These are phyloP conservation scores for Drosera spatulata DNA, from an alignment of 179 eudicot genomes.

Conservation along the genomic window DNA sequence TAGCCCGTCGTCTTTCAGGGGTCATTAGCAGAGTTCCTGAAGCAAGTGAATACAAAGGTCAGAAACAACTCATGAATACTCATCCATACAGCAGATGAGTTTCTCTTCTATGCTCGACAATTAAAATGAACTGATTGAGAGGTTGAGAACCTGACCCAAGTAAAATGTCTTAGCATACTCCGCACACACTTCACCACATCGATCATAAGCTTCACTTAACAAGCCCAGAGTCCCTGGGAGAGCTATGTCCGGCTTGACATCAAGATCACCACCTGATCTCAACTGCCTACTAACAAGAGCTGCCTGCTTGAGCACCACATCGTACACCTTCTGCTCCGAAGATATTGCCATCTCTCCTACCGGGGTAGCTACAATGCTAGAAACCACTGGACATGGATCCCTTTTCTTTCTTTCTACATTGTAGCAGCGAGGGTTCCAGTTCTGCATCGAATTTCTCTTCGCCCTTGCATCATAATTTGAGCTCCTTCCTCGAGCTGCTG, in stretches of 20 bases:
- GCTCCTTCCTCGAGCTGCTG: constrained; percentile 11
- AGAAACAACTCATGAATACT: neutral
- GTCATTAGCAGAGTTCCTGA: constrained; percentile 87
- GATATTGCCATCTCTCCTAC: constrained; percentile 53
- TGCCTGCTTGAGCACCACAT: constrained; percentile 89
- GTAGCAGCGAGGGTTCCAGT: constrained; percentile 23
- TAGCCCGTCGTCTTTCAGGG: constrained; percentile 65
- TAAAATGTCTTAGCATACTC: constrained; percentile 98
- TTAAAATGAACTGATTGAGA: neutral
- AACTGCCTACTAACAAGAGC: constrained; percentile 59
- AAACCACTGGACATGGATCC: constrained; percentile 26
- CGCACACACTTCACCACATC: constrained; percentile 94
- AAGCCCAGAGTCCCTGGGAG: constrained; percentile 72
- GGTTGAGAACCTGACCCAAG: constrained; percentile 47
- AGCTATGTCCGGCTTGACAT: constrained; percentile 78
- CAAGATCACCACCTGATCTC: constrained; percentile 38
- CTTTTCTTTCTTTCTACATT: constrained; percentile 32
- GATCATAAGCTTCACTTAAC: constrained; percentile 87
- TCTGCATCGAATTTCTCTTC: constrained; percentile 23
- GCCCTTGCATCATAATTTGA: constrained; percentile 17
- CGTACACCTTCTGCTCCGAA: constrained; percentile 80
- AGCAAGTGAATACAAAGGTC: constrained; percentile 8
- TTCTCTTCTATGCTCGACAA: neutral
- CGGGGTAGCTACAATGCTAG: constrained; percentile 57
- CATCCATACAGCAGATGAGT: neutral